Evolutionary conservation across 306 rosid species (phyloP).

Genomic region (Lotus japonicus): DNA sequence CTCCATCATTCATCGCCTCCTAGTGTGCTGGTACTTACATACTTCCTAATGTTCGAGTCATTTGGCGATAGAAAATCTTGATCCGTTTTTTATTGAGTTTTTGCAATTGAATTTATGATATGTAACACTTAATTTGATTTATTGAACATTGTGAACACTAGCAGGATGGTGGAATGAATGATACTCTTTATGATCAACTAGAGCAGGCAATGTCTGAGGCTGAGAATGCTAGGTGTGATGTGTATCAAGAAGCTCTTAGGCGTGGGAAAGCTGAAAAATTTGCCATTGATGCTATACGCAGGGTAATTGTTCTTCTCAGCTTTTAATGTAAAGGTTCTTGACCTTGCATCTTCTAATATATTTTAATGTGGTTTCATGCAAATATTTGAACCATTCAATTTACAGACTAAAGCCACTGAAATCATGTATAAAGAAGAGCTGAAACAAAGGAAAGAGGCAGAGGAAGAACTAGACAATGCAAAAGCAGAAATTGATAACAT

Average conservation of each 20-base stretch:
- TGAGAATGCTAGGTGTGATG: slow-evolving; percentile 48
- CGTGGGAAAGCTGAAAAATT: slow-evolving; percentile 74
- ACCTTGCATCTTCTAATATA: neutral
- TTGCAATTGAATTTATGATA: neutral
- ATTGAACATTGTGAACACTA: slow-evolving; percentile 1
- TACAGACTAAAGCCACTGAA: slow-evolving; percentile 53
- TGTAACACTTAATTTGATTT: neutral
- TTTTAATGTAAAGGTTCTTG: neutral
- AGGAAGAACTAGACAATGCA: slow-evolving; percentile 47
- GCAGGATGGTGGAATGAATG: slow-evolving; percentile 65
- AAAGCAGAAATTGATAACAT: slow-evolving; percentile 38
- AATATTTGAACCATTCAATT: slow-evolving; percentile 6
- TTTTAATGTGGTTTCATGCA: too few species aligned
- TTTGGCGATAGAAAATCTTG: too few species aligned
- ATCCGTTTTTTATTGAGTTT: neutral
- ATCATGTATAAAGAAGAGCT: slow-evolving; percentile 40
- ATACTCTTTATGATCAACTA: slow-evolving; percentile 51
- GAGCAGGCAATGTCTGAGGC: slow-evolving; percentile 63
- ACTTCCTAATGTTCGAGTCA: neutral
- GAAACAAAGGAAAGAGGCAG: slow-evolving; percentile 56
- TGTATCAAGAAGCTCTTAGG: slow-evolving; percentile 46
- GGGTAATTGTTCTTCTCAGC: slow-evolving; percentile 35
- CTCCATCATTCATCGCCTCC: slow-evolving; percentile 45
- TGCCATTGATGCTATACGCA: slow-evolving; percentile 49
- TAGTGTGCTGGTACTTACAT: slow-evolving; percentile 46